A percentile compares a stretch with the other conserved stretches of the same genome.
Conservation (phyloP, 768 basidiomycete species). For the Rhodotorula taiwanensis region DNA sequence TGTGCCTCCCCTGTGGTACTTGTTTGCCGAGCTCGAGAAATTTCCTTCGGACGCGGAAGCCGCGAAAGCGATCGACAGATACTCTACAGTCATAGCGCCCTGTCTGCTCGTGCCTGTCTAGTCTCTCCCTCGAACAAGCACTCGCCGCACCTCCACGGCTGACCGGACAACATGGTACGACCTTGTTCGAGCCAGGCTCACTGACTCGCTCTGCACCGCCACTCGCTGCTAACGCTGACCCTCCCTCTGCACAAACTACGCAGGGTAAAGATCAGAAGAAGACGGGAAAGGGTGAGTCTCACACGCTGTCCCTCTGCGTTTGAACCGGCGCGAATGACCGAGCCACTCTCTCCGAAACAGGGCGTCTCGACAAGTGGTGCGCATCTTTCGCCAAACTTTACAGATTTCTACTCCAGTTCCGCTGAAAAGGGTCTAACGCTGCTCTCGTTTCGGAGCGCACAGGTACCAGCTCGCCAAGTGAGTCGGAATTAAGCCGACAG, state of each 20-base stretch:
- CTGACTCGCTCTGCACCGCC: constrained; percentile 6
- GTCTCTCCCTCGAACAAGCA: too few species aligned
- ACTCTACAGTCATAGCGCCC: too few species aligned
- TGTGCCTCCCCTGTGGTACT: too few species aligned
- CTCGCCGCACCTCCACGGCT: not conserved
- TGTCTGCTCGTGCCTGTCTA: too few species aligned
- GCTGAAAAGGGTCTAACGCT: not conserved
- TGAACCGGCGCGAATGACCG: too few species aligned
- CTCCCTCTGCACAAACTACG: not conserved
- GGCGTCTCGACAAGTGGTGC: constrained; percentile 36
- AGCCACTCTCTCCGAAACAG: not conserved
- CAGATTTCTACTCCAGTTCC: not conserved
- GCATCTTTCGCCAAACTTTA: not conserved
- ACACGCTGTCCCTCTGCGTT: too few species aligned
- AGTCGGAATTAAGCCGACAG: not conserved
- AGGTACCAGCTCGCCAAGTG: constrained; percentile 39
- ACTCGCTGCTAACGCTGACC: constrained; percentile 8
- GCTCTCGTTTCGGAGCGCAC: not conserved
- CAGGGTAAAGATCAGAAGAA: constrained; percentile 60
- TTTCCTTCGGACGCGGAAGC: too few species aligned
- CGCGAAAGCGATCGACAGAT: too few species aligned
- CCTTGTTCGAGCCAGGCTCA: not conserved
- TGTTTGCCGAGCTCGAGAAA: too few species aligned
- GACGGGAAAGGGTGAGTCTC: constrained; percentile 55
- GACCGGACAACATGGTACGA: constrained; percentile 10